Conservation (phyloP, 768 basidiomycete genomes). For the Lactarius pseudohatsudake region DNA sequence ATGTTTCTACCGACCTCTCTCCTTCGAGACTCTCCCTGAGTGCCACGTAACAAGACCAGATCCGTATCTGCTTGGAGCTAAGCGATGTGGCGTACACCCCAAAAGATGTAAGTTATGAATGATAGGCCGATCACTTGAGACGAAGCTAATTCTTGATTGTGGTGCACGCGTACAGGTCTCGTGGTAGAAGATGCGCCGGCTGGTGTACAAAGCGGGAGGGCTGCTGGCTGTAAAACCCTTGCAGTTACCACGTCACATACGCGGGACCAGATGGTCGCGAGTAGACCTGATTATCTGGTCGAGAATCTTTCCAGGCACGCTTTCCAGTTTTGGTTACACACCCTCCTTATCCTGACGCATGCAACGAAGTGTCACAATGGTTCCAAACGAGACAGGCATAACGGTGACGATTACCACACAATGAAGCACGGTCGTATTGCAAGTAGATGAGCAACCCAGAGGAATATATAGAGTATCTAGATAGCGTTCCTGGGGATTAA, state of each 20-base stretch:
- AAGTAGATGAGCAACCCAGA: background rate
- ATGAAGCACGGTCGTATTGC: background rate
- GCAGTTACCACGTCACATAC: constrained; percentile 82
- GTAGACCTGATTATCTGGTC: constrained; percentile 66
- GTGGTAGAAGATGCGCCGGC: constrained; percentile 93
- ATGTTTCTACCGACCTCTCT: constrained; percentile 26
- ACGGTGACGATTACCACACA: constrained; percentile 15
- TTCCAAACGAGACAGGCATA: constrained; percentile 37
- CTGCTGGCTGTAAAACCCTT: constrained; percentile 82
- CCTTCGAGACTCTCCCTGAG: background rate
- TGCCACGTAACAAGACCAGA: constrained; percentile 57
- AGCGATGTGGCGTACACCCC: constrained; percentile 62
- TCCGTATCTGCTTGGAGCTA: constrained; percentile 86
- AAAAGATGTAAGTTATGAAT: constrained; percentile 47
- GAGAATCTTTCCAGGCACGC: constrained; percentile 66
- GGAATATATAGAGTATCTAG: background rate
- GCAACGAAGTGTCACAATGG: constrained; percentile 35
- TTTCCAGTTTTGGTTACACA: background rate
- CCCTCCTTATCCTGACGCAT: background rate
- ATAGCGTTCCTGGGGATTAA: background rate
- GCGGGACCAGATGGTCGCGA: constrained; percentile 62
- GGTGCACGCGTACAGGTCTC: constrained; percentile 48
- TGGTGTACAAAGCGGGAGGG: constrained; percentile 75
- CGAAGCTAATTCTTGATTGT: constrained; percentile 3
- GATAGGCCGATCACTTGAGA: background rate